phyloP scores from a whole-genome alignment of 1,284 basidiomycete species.

The Entoloma clypeatum region DNA sequence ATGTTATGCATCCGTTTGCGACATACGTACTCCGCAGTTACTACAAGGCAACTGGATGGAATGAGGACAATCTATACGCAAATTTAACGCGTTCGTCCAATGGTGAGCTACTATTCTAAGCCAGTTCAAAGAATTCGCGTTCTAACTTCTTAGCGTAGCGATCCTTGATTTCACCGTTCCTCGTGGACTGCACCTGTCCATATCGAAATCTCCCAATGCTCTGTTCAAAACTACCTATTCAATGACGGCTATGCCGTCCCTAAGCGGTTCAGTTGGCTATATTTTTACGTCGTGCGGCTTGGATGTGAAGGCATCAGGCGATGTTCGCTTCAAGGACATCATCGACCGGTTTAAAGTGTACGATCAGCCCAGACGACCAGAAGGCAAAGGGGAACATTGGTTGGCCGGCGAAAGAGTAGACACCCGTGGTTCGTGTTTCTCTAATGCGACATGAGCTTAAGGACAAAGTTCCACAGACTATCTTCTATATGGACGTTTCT shows the following conservation, averaged over 20 bases:
- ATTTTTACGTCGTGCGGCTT: constrained; percentile 87
- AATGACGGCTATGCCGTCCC: constrained; percentile 86
- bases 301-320: constrained; percentile 64
- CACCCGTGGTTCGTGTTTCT: constrained; percentile 58
- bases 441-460: background rate
- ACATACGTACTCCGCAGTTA: constrained; percentile 87
- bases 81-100: constrained; percentile 87
- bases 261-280: constrained; percentile 92
- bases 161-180: constrained; percentile 85
- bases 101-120: constrained; percentile 46
- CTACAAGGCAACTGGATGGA: constrained; percentile 91
- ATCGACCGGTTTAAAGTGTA: constrained; percentile 82
- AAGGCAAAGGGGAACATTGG: constrained; percentile 75
- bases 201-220: constrained; percentile 87
- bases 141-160: constrained; percentile 45
- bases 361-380: constrained; percentile 72
- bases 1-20: constrained; percentile 77
- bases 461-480: constrained; percentile 54
- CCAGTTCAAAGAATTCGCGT: constrained; percentile 4
- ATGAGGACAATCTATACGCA: constrained; percentile 91
- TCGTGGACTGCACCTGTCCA: constrained; percentile 71
- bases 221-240: constrained; percentile 90
- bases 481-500: constrained; percentile 88
- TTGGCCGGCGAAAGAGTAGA: constrained; percentile 74
- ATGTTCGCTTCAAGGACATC: constrained; percentile 85